These are phyloP conservation scores for Acacia concinna DNA, from an alignment of 331 rosid genomes.

Conservation along the genomic window DNA sequence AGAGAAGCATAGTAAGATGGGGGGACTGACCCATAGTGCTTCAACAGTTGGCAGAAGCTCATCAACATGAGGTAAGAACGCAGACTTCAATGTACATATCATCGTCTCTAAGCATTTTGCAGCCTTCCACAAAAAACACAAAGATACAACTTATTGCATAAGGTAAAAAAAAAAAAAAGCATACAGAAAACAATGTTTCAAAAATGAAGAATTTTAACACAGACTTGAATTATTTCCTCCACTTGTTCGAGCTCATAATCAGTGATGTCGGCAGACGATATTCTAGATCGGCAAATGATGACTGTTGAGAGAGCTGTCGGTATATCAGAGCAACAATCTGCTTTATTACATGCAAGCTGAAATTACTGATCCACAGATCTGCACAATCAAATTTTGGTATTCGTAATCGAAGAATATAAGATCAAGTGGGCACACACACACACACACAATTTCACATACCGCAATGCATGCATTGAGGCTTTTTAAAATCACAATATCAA, in stretches of 20 bases:
- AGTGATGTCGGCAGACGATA: too few relatives aligned
- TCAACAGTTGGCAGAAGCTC: conserved; percentile 21
- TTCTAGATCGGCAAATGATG: background rate
- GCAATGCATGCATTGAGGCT: background rate
- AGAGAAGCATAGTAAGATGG: background rate
- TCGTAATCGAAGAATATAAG: background rate
- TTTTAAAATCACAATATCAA: background rate
- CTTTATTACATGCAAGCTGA: background rate
- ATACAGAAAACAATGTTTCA: background rate
- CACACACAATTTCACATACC: too few relatives aligned
- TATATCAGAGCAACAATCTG: background rate
- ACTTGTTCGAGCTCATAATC: background rate
- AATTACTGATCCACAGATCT: background rate
- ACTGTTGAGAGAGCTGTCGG: background rate
- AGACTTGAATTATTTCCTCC: background rate
- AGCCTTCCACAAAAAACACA: background rate
- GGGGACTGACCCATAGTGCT: conserved; percentile 25
- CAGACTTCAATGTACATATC: background rate
- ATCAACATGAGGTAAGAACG: conserved; percentile 8
- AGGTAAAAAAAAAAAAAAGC: background rate
- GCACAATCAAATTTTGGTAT: background rate
- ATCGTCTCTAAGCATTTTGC: conserved; percentile 1
- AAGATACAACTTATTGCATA: background rate
- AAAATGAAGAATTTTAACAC: background rate
- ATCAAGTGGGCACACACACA: too few relatives aligned